Base-by-base conservation (phyloP, 805 yeast species). In the Lachancea thermotolerans region DNA sequence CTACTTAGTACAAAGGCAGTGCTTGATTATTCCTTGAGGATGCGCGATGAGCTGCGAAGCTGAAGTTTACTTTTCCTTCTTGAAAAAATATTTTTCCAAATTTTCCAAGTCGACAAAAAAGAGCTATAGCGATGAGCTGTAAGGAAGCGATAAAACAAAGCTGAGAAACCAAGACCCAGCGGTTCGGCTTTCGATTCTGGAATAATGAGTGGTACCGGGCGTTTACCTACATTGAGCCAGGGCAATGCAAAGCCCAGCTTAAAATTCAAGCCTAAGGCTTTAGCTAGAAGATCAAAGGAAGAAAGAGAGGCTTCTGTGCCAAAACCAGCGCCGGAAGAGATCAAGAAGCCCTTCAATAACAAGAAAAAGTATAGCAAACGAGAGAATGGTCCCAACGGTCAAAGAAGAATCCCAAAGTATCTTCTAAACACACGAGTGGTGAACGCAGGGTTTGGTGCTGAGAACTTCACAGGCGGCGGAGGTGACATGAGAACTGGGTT, bases 221-320 rank as follows among this genome's bases (percentile, higher is more conserved):
- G 69, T 41, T 51, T 65, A 41, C 67, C 67, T n/a, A 54, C 67
- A n/a, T 48, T 65, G 37, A 59, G 46, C 12, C 50, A 47, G 31
- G 28, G 48, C 31, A 45, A 47, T n/a, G 51, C 54, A 30, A 58
- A 78, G 54, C 76, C 85, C 7, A 71, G 78, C 2, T 67, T 84
- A 49, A 82, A 83, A 63, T 90, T 90, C 66, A 80, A 81, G 63
- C 97, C 97, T 2, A 90, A 90, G 63, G 82, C 74, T 2, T 95
- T 90, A 36, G 89, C 89, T 0, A 72, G 97, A 65, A 79, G 87
- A 60, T 69, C 88, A 10, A 82, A 86, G 54, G 90, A 85, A 54
- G 96, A 88, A 54, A 71, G 96, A 61, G 95, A 80, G 17, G 80
- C 85, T 25, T 76, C 78, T 44, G 90, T 89, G 0, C 88, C 89